Conservation (phyloP, 1,284 basidiomycete genomes). For the Stygiomarasmius scandens region DNA sequence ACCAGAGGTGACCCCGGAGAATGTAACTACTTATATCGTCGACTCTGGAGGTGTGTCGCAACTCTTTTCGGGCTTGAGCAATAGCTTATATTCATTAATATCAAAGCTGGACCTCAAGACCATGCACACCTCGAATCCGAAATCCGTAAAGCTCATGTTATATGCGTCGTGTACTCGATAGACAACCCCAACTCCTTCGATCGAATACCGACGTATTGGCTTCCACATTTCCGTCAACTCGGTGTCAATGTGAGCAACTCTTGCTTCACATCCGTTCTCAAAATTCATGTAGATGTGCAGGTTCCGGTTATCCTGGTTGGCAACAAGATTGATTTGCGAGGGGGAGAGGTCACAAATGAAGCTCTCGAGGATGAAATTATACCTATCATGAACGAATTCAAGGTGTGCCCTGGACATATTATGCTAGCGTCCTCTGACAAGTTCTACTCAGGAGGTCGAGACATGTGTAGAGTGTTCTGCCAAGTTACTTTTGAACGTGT, state of each 20-base stretch:
- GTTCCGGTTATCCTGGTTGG: slow-evolving; percentile 97
- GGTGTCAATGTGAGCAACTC: slow-evolving; percentile 78
- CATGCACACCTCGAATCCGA: slow-evolving; percentile 90
- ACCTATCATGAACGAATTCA: slow-evolving; percentile 97
- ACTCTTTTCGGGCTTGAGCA: slow-evolving; percentile 15
- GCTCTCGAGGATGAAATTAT: slow-evolving; percentile 93
- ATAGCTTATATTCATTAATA: slow-evolving; percentile 11
- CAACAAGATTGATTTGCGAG: slow-evolving; percentile 96
- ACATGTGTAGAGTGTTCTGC: slow-evolving; percentile 89
- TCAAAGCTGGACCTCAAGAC: slow-evolving; percentile 74
- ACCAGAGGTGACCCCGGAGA: slow-evolving; percentile 93
- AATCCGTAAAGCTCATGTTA: slow-evolving; percentile 95
- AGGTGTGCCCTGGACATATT: slow-evolving; percentile 50
- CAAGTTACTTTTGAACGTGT: slow-evolving; percentile 45
- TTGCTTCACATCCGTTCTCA: neutral
- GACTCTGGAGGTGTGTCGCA: slow-evolving; percentile 83
- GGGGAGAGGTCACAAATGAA: slow-evolving; percentile 92
- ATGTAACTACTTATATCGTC: slow-evolving; percentile 94
- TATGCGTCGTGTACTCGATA: slow-evolving; percentile 96
- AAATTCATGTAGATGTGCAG: slow-evolving; percentile 40
- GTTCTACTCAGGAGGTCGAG: slow-evolving; percentile 80
- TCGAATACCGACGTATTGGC: slow-evolving; percentile 97
- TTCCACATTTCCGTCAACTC: slow-evolving; percentile 94
- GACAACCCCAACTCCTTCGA: slow-evolving; percentile 96
- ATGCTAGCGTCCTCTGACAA: slow-evolving; percentile 8